Percentiles rank a stretch among this genome's conserved stretches.
phyloP scores from a whole-genome alignment of 2,329 filamentous ascomycete species.

The Ophiostoma angusticollis region DNA sequence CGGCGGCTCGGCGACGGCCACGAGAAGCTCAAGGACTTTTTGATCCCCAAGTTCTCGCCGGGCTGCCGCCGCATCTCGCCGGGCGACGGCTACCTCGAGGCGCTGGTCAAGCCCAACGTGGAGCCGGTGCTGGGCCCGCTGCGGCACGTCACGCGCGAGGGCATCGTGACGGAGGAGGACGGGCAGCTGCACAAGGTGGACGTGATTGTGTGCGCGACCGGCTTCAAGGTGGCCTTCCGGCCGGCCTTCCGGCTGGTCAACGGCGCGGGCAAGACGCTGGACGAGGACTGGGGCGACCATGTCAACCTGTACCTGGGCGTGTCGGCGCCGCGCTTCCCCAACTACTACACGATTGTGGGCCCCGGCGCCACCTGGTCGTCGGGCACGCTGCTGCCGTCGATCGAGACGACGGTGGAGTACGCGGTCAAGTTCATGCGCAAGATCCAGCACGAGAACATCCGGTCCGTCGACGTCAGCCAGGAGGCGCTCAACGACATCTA shows the following conservation, averaged over 20 bases:
- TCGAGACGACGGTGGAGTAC: conserved; percentile 18
- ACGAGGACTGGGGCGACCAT: conserved; percentile 16
- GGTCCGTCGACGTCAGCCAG: conserved; percentile 29
- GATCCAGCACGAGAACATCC: conserved; percentile 35
- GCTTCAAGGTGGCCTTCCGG: conserved; percentile 22
- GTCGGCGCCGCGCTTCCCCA: conserved; percentile 13
- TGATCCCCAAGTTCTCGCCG: conserved; percentile 32
- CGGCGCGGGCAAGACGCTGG: conserved; percentile 7
- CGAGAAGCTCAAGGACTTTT: conserved; percentile 27
- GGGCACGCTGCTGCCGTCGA: conserved; percentile 9
- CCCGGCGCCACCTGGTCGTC: conserved; percentile 10
- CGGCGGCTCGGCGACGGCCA: conserved; percentile 27
- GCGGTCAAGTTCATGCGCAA: conserved; percentile 26
- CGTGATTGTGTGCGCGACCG: conserved; percentile 24
- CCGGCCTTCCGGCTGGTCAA: conserved; percentile 20
- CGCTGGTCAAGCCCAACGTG: conserved; percentile 32
- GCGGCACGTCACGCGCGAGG: conserved; percentile 22
- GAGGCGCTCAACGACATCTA: conserved; percentile 38
- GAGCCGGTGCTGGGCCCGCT: conserved; percentile 28
- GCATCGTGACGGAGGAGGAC: conserved; percentile 18
- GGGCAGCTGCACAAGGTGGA: conserved; percentile 19
- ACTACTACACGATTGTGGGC: conserved; percentile 12
- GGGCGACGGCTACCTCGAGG: conserved; percentile 30
- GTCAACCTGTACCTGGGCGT: conserved; percentile 15
- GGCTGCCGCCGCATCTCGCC: conserved; percentile 31